Percentiles rank a stretch among this genome's conserved stretches.
phyloP scores from a whole-genome alignment of 148 eudicot species.

The Drosera capensis region DNA sequence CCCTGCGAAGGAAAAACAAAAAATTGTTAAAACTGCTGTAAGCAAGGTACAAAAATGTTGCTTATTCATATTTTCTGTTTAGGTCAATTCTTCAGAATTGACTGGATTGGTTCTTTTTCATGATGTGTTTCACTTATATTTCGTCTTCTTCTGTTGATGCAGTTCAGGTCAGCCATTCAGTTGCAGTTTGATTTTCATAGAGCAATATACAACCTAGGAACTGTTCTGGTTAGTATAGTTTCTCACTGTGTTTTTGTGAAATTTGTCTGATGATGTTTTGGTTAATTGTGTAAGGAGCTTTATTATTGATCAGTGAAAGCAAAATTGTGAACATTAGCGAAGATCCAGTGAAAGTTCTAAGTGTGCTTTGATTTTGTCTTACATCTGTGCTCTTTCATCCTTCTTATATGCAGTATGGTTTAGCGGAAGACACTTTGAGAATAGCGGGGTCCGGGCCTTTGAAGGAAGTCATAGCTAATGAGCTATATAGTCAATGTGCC shows the following conservation, averaged over 20 bases:
- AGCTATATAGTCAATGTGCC: slow-evolving; percentile 77
- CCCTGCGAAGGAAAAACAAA: slow-evolving; percentile 86
- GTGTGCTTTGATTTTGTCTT: background rate
- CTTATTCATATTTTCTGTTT: background rate
- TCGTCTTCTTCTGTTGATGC: slow-evolving; percentile 11
- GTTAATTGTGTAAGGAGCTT: background rate
- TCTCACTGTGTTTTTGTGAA: background rate
- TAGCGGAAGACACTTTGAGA: slow-evolving; percentile 92
- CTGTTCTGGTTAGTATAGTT: slow-evolving; percentile 63
- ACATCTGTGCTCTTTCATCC: background rate
- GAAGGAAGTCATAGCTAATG: slow-evolving; percentile 59
- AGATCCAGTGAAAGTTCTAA: background rate
- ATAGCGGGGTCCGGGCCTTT: slow-evolving; percentile 30
- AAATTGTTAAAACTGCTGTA: slow-evolving; percentile 63
- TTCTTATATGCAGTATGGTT: slow-evolving; percentile 63
- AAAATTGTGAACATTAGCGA: background rate
- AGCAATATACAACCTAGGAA: slow-evolving; percentile 96
- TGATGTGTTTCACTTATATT: background rate
- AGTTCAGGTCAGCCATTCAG: slow-evolving; percentile 89
- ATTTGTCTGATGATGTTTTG: background rate
- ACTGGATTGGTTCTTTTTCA: no score
- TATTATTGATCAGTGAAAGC: background rate
- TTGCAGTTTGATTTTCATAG: slow-evolving; percentile 96
- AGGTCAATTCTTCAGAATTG: no score
- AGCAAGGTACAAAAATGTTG: slow-evolving; percentile 43